Conservation (phyloP, 192 early-diverging fungal species). For the Linnemannia zychae region DNA sequence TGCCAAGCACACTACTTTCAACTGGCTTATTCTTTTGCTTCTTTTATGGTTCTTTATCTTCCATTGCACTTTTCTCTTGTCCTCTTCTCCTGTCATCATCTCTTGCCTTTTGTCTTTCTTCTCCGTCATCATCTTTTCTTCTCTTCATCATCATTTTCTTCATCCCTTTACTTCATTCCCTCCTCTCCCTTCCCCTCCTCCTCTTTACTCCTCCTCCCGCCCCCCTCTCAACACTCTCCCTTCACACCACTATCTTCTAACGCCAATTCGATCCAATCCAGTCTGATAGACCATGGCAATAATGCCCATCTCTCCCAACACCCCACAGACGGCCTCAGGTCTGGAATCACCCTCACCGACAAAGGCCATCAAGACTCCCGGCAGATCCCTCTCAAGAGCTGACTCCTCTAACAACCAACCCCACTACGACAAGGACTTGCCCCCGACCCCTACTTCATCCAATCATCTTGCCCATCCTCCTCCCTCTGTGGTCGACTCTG, state of each 20-base stretch:
- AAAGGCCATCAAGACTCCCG: conserved; percentile 33
- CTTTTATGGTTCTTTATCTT: no score
- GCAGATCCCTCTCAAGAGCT: conserved; percentile 15
- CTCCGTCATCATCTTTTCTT: not conserved
- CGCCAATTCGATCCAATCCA: conserved; percentile 10
- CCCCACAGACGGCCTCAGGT: conserved; percentile 17
- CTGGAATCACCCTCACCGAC: conserved; percentile 21
- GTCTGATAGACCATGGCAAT: conserved; percentile 38
- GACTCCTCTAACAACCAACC: conserved; percentile 28
- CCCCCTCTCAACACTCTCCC: not conserved
- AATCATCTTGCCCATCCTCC: conserved; percentile 28
- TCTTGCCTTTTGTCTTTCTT: not conserved
- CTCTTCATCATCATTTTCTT: not conserved
- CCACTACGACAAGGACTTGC: conserved; percentile 50
- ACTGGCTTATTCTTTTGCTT: no score
- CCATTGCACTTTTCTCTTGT: not conserved
- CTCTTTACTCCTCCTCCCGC: not conserved
- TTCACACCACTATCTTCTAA: not conserved
- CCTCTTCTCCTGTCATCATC: not conserved
- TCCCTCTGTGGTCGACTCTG: not conserved
- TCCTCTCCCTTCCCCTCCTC: not conserved
- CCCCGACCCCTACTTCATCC: conserved; percentile 44
- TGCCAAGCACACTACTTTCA: no score
- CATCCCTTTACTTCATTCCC: not conserved
- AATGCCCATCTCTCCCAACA: conserved; percentile 44